A percentile compares a stretch with the other conserved stretches of the same genome.
phyloP scores from a whole-genome alignment of 73 alveolate species.

The Paramecium tetraurelia region DNA sequence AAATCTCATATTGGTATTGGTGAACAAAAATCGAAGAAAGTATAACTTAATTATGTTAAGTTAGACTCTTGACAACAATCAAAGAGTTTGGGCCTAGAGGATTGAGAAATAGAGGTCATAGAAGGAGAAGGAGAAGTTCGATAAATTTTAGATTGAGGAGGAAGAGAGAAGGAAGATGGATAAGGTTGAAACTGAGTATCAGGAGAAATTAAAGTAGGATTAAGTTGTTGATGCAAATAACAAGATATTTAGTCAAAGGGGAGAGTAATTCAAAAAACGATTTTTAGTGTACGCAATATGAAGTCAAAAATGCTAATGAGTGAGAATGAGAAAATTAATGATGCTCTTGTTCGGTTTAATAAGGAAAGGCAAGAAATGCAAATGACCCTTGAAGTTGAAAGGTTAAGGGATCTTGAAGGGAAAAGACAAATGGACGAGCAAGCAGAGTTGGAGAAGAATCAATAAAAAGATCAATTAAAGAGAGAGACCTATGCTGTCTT shows the following conservation, averaged over 20 bases:
- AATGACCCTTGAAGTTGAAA: not conserved
- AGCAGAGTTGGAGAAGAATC: not conserved
- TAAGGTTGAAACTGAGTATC: not conserved
- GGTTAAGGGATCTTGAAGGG: not conserved
- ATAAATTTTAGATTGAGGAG: not conserved
- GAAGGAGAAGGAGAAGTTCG: conserved; percentile 4
- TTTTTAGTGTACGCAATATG: not conserved
- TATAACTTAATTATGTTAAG: not conserved
- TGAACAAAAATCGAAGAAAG: not conserved
- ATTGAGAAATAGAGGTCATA: not conserved
- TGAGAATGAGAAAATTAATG: conserved; percentile 15
- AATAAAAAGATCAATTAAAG: not conserved
- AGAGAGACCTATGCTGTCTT: not conserved
- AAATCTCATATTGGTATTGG: not conserved
- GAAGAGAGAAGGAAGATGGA: conserved; percentile 26
- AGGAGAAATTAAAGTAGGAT: not conserved
- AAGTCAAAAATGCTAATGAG: not conserved
- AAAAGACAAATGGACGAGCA: not conserved
- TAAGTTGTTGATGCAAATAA: conserved; percentile 11
- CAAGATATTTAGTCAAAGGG: conserved; percentile 10
- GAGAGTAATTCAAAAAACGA: not conserved
- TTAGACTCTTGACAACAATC: not conserved
- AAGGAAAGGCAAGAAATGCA: not conserved
- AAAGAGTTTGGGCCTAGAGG: conserved; percentile 29
- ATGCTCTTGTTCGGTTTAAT: not conserved